phyloP scores from a whole-genome alignment of 2,329 filamentous ascomycete genomes.

The Grosmannia serpens region DNA sequence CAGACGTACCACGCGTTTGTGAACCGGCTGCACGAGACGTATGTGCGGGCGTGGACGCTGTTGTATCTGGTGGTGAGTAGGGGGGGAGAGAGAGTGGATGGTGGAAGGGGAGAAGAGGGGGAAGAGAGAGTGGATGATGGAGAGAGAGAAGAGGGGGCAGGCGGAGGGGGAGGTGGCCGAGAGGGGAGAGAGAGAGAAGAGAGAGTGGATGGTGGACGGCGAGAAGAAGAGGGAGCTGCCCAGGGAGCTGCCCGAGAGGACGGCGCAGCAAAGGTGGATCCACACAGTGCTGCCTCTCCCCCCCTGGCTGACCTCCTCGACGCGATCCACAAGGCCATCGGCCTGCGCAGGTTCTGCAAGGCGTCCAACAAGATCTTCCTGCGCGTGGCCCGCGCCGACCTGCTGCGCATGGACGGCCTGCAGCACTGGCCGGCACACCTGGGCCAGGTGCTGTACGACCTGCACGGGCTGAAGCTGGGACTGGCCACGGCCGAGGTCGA shows the following conservation, averaged over 20 bases:
- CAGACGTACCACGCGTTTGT: conserved; percentile 45
- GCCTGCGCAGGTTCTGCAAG: conserved; percentile 76
- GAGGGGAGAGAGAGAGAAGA: background rate
- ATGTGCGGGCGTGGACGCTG: conserved; percentile 78
- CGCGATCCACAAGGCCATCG: conserved; percentile 72
- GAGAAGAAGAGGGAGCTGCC: background rate
- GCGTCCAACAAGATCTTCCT: conserved; percentile 77
- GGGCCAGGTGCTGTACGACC: conserved; percentile 71
- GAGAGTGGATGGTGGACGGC: conserved; percentile 23
- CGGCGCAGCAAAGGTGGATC: no score
- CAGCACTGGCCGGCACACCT: conserved; percentile 81
- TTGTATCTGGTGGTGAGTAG: conserved; percentile 62
- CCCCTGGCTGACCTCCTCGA: conserved; percentile 60
- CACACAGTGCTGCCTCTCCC: no score
- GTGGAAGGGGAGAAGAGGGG: background rate
- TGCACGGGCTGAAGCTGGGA: conserved; percentile 70
- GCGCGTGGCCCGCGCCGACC: conserved; percentile 76
- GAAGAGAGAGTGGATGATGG: conserved; percentile 16
- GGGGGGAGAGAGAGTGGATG: background rate
- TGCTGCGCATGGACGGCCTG: conserved; percentile 63
- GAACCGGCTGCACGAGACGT: conserved; percentile 71
- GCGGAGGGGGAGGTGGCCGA: background rate
- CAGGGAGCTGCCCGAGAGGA: background rate
- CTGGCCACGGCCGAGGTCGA: conserved; percentile 44
- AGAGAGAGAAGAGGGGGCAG: conserved; percentile 17